Conservation (phyloP, 192 early-diverging fungal genomes). For the Phlyctochytrium arcticum region DNA sequence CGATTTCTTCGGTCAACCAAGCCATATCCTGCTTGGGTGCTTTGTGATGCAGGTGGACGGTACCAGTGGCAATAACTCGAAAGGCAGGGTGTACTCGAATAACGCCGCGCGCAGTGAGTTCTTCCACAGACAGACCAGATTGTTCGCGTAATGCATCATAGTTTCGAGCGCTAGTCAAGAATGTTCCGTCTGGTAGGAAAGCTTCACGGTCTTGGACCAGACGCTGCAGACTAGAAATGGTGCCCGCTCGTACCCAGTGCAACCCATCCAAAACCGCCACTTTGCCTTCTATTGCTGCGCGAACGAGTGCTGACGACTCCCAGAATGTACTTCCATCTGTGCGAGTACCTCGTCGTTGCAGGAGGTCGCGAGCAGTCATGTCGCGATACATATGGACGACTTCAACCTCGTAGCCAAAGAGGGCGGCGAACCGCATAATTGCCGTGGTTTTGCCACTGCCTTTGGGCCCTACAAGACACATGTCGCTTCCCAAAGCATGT, state of each 20-base stretch:
- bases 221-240: constrained; percentile 61
- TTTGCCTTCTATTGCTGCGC: constrained; percentile 68
- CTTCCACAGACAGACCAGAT: constrained; percentile 39
- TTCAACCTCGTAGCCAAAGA: constrained; percentile 60
- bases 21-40: constrained; percentile 41
- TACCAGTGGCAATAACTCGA: constrained; percentile 66
- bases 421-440: constrained; percentile 54
- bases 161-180: constrained; percentile 47
- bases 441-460: constrained; percentile 70
- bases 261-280: constrained; percentile 72
- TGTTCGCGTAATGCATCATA: constrained; percentile 52
- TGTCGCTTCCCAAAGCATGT: constrained; percentile 42
- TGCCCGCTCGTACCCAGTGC: constrained; percentile 67
- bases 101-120: constrained; percentile 49
- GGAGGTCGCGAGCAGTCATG: constrained; percentile 74
- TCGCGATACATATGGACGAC: constrained; percentile 73
- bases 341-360: constrained; percentile 71
- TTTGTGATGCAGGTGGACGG: constrained; percentile 37
- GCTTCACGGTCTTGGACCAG: constrained; percentile 67
- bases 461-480: constrained; percentile 69
- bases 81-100: constrained; percentile 67
- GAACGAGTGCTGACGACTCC: constrained; percentile 68
- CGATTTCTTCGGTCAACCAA: constrained; percentile 70
- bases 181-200: constrained; percentile 62
- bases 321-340: constrained; percentile 70